These are phyloP conservation scores for Pleodorina starrii DNA, from an alignment of 139 green algal genomes.

Conservation along the genomic window DNA sequence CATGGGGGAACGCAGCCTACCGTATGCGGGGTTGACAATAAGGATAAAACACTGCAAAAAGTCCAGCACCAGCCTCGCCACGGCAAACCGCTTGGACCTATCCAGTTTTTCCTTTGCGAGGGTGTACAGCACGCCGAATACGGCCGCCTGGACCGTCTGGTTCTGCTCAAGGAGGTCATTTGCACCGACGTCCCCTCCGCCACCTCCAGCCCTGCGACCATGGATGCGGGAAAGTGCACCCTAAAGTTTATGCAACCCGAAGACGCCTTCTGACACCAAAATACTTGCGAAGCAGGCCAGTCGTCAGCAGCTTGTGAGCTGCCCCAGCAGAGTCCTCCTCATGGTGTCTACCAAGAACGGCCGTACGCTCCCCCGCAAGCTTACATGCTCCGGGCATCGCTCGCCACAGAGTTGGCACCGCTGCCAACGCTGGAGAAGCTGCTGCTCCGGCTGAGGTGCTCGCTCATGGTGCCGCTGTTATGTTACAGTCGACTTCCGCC, in stretches of 20 bases:
- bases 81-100: slow-evolving; percentile 40
- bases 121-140: slow-evolving; percentile 59
- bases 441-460: slow-evolving; percentile 38
- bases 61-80: slow-evolving; percentile 48
- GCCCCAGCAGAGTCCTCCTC: background rate
- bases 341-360: too few relatives aligned
- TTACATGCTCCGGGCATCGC: slow-evolving; percentile 41
- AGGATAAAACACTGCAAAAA: slow-evolving; percentile 58
- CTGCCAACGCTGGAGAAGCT: slow-evolving; percentile 45
- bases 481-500: slow-evolving; percentile 27
- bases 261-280: too few relatives aligned
- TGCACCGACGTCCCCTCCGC: background rate
- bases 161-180: slow-evolving; percentile 54
- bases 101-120: slow-evolving; percentile 59
- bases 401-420: slow-evolving; percentile 29
- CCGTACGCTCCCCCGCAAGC: background rate
- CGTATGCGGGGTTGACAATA: slow-evolving; percentile 50
- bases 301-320: background rate
- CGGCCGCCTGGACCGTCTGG: slow-evolving; percentile 50
- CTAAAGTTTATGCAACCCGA: too few relatives aligned
- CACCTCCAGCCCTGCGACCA: slow-evolving; percentile 16
- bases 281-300: too few relatives aligned
- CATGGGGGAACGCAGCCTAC: background rate
- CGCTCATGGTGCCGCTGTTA: slow-evolving; percentile 32
- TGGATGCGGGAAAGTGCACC: background rate